These are phyloP conservation scores for Aspergillus pseudoterreus DNA, from an alignment of 2,329 filamentous ascomycete genomes.

Conservation along the genomic window DNA sequence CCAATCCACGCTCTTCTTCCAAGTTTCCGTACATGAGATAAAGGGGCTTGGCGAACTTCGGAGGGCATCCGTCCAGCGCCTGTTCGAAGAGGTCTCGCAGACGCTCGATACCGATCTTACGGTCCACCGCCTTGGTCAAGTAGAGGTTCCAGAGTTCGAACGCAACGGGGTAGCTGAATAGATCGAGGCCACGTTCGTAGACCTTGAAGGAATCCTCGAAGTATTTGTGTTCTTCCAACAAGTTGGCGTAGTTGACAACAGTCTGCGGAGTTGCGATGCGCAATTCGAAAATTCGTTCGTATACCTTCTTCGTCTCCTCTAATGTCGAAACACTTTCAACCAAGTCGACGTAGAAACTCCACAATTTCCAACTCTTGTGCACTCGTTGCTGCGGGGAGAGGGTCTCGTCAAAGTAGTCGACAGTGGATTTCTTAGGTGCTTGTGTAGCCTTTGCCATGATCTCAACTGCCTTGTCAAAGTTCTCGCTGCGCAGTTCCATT, in stretches of 20 bases:
- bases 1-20: constrained; percentile 91
- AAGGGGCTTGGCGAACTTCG: constrained; percentile 91
- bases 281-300: constrained; percentile 96
- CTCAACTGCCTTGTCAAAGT: constrained; percentile 88
- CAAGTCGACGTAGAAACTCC: constrained; percentile 98
- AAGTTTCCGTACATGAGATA: constrained; percentile 98
- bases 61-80: constrained; percentile 88
- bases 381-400: constrained; percentile 92
- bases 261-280: constrained; percentile 97
- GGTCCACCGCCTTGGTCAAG: constrained; percentile 92
- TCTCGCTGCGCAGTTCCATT: constrained; percentile 92
- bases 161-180: constrained; percentile 97
- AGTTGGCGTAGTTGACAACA: constrained; percentile 95
- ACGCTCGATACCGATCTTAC: constrained; percentile 91
- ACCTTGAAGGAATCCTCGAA: constrained; percentile 98
- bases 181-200: constrained; percentile 90
- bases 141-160: constrained; percentile 99
- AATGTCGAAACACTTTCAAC: constrained; percentile 90
- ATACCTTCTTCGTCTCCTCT: constrained; percentile 89
- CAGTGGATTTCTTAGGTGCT: constrained; percentile 92
- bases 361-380: constrained; percentile 98
- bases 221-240: constrained; percentile 91
- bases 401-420: constrained; percentile 98
- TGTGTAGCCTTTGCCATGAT: constrained; percentile 98
- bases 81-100: constrained; percentile 95